Conservation (phyloP, 2,329 filamentous ascomycete genomes). For the Coccinonectria pachysandricola region DNA sequence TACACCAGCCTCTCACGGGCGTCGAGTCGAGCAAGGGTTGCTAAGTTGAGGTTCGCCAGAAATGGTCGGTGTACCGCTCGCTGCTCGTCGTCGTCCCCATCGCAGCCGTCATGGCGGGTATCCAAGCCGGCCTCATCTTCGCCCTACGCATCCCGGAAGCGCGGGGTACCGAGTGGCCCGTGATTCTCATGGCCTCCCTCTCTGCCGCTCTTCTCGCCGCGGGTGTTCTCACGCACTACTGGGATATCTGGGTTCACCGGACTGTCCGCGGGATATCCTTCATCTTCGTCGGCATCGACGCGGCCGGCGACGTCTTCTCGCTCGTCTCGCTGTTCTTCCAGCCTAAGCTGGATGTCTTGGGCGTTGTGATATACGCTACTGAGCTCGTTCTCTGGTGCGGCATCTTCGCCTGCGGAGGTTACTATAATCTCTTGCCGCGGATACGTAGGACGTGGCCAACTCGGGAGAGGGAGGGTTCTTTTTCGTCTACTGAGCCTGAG, state of each 20-base stretch:
- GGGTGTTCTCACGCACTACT: constrained; percentile 59
- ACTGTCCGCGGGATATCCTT: constrained; percentile 64
- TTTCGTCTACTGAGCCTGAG: constrained; percentile 1
- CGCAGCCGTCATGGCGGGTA: constrained; percentile 45
- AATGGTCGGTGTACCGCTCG: constrained; percentile 41
- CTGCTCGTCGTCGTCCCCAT: constrained; percentile 39
- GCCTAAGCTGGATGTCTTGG: constrained; percentile 45
- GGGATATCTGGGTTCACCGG: constrained; percentile 55
- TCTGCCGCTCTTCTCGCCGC: constrained; percentile 53
- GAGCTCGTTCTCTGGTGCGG: constrained; percentile 59
- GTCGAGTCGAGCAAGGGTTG: too few species aligned
- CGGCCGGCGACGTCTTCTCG: constrained; percentile 57
- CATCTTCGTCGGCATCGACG: constrained; percentile 61
- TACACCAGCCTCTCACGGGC: too few species aligned
- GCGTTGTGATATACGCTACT: constrained; percentile 56
- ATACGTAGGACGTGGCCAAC: constrained; percentile 26
- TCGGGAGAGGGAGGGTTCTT: constrained; percentile 7
- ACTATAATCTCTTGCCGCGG: constrained; percentile 55
- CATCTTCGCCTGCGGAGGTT: constrained; percentile 53
- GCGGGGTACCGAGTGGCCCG: constrained; percentile 45
- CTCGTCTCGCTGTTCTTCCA: constrained; percentile 55
- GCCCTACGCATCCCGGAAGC: constrained; percentile 37
- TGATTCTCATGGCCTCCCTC: constrained; percentile 55
- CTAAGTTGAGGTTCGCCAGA: too few species aligned
- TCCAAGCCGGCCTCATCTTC: constrained; percentile 50